Base-by-base conservation (phyloP, 2,329 filamentous ascomycete species). In the Aureobasidium sp. region DNA sequence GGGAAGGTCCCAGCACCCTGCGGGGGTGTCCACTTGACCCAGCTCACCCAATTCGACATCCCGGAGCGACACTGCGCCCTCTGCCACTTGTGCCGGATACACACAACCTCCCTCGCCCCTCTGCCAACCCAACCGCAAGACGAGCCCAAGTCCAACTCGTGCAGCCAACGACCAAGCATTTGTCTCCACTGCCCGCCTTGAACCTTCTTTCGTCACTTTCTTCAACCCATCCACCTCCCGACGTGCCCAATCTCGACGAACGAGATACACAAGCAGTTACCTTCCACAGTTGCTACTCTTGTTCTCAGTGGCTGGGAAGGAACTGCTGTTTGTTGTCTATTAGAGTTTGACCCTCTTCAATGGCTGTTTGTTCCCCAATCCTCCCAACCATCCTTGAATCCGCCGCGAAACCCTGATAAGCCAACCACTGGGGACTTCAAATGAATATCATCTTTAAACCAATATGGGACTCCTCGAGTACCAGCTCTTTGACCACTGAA, bases 251-350 rank as follows among this genome's bases (percentile, higher is more conserved):
- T 13, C 40, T 23, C n/a, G n/a, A n/a, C n/a, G n/a, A 25, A 43
- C 21, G 1, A 43, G 13, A 17, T 21, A 25, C 2, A 25, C 40
- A 13, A 43, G 19, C n/a, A n/a, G n/a, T n/a, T 27, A n/a, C 25
- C 43, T 46, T 46, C 43, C 15, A 46, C 43, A 8, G 3, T n/a
- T 21, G 15, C 23, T 27, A n/a, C 25, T 21, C 19, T 5, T n/a
- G 29, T 23, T 40, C 23, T 27, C 1, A 19, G n/a, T 55, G 37
- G 37, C 40, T 55, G 37, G 43, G 15, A 19, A 27, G 19, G 21
- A 46, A 57, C 51, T 46, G 38, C 53, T 19, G 40, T 46, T 37
- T 57, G 29, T 45, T 19, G 25, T 55, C 35, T 55, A 55, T 55
- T 55, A 55, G 25, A 55, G 37, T 55, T 54, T 31, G 37, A 31